These are phyloP conservation scores for Silene vulgaris DNA, from an alignment of 179 eudicot species.

Conservation along the genomic window DNA sequence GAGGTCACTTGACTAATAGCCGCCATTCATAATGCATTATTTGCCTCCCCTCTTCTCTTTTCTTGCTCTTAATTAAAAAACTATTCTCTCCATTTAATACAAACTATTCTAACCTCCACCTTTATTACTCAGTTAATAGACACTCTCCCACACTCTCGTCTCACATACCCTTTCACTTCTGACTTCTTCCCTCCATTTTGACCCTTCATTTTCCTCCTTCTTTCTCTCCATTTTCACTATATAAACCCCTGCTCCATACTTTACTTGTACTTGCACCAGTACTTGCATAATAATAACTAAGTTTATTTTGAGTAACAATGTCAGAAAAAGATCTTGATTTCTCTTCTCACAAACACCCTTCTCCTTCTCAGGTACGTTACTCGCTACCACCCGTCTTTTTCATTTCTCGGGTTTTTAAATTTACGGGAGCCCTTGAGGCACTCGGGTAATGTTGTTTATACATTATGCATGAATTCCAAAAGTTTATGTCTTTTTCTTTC, in stretches of 20 bases:
- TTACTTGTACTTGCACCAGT: background rate
- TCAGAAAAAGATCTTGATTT: constrained; percentile 50
- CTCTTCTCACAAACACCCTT: constrained; percentile 46
- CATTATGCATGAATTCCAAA: no score
- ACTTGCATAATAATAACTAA: background rate
- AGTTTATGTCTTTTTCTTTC: no score
- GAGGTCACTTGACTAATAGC: constrained; percentile 17
- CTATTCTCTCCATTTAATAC: constrained; percentile 3
- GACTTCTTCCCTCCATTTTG: constrained; percentile 21
- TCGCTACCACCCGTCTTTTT: no score
- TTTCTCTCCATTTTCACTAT: no score
- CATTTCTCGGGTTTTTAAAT: no score
- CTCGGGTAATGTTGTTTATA: no score
- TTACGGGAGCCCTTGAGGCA: no score
- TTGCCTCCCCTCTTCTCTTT: no score
- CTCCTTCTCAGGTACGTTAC: constrained; percentile 47
- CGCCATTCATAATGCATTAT: constrained; percentile 20
- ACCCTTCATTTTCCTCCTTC: constrained; percentile 7
- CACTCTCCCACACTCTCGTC: background rate
- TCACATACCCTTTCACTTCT: background rate
- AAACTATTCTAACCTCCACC: no score
- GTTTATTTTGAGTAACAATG: constrained; percentile 23
- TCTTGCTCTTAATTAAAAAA: no score
- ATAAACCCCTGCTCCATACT: background rate
- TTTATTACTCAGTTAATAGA: background rate